A percentile compares a stretch with the other conserved stretches of the same genome.
These are phyloP conservation scores for Lactarius evosmus DNA, from an alignment of 768 basidiomycete species.

Conservation along the genomic window DNA sequence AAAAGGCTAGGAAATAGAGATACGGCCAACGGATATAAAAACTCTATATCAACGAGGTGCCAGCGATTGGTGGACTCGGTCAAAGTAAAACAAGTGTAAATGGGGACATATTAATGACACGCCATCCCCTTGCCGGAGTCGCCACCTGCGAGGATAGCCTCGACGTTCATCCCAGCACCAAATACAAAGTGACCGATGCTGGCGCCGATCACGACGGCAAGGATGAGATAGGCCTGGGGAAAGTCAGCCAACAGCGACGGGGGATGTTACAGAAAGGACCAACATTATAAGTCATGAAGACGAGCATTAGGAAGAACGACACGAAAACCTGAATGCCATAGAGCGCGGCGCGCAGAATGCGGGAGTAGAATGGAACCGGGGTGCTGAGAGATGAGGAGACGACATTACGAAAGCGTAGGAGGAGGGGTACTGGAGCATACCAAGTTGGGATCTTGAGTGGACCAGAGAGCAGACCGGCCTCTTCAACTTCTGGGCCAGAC, in stretches of 20 bases:
- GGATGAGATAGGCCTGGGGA: conserved; percentile 77
- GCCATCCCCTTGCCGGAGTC: conserved; percentile 61
- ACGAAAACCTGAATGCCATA: conserved; percentile 77
- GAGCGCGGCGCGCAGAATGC: conserved; percentile 58
- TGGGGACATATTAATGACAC: conserved; percentile 56
- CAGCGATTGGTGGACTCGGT: background rate
- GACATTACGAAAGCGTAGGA: background rate
- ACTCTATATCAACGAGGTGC: background rate
- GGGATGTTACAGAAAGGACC: conserved; percentile 33
- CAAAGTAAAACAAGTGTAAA: background rate
- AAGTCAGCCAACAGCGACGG: conserved; percentile 8
- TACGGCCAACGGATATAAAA: background rate
- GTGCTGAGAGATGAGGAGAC: conserved; percentile 36
- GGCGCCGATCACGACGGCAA: conserved; percentile 80
- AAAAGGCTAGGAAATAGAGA: background rate
- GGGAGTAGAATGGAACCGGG: conserved; percentile 47
- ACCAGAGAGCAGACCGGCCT: conserved; percentile 52
- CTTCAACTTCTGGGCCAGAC: conserved; percentile 43
- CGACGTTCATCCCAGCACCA: conserved; percentile 58
- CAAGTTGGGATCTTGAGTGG: conserved; percentile 40
- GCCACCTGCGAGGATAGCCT: conserved; percentile 49
- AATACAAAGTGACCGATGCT: conserved; percentile 80
- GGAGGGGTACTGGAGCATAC: conserved; percentile 38
- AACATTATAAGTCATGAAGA: conserved; percentile 97
- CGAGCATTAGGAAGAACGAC: conserved; percentile 90